Conservation (phyloP, 2,329 filamentous ascomycete genomes). For the Verticillium klebahnii region DNA sequence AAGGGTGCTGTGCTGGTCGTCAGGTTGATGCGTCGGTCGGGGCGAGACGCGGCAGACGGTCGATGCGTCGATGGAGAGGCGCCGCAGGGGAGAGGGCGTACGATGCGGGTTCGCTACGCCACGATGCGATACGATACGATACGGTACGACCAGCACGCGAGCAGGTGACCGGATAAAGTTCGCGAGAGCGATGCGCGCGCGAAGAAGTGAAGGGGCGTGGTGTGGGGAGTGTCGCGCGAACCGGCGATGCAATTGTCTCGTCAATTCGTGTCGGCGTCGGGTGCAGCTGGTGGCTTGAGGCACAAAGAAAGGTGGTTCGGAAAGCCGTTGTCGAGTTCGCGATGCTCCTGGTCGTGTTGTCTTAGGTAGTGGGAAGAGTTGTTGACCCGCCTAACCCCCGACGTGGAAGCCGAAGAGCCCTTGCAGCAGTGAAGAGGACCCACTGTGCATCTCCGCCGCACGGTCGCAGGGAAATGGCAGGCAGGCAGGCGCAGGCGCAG, state of each 20-base stretch:
- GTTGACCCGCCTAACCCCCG: conserved; percentile 3
- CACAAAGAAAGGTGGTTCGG: background rate
- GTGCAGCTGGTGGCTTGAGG: conserved; percentile 5
- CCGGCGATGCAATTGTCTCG: conserved; percentile 2
- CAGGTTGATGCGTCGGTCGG: background rate
- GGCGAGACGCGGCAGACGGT: conserved; percentile 1
- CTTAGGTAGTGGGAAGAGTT: conserved; percentile 3
- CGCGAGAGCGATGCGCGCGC: background rate
- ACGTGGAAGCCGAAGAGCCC: conserved; percentile 5
- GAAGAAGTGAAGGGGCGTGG: conserved; percentile 3
- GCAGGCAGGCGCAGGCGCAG: background rate
- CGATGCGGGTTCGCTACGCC: background rate
- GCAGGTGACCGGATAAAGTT: conserved; percentile 4
- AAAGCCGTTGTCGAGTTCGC: background rate
- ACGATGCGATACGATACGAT: background rate
- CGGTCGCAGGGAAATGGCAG: background rate
- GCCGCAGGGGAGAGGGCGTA: background rate
- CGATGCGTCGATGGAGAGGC: background rate
- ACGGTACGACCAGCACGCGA: conserved; percentile 3
- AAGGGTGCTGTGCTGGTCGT: too few species aligned
- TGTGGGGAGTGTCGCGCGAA: conserved; percentile 5
- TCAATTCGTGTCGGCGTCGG: conserved; percentile 2
- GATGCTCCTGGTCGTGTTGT: conserved; percentile 3
- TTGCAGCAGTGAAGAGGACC: conserved; percentile 12
- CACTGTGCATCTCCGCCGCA: conserved; percentile 4